phyloP scores from a whole-genome alignment of 768 basidiomycete genomes.

The Lepiota subincarnata region DNA sequence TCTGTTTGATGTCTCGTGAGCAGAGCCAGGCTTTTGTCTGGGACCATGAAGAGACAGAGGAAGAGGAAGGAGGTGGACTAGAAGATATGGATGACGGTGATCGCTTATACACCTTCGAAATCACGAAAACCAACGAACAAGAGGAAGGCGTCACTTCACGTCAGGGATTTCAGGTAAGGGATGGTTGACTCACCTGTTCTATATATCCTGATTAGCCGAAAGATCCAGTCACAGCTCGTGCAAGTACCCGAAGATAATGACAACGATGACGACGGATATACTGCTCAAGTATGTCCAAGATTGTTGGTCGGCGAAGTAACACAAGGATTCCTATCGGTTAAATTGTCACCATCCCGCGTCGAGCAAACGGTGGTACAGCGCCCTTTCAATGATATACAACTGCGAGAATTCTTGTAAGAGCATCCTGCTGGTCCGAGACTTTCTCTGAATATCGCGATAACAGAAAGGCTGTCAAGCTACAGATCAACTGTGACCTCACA shows the following conservation, averaged over 20 bases:
- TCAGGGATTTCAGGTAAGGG: constrained; percentile 42
- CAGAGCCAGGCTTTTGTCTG: constrained; percentile 44
- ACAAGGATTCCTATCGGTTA: constrained; percentile 3
- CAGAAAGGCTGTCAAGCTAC: background rate
- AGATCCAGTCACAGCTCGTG: background rate
- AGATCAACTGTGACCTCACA: constrained; percentile 1
- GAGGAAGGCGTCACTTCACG: constrained; percentile 43
- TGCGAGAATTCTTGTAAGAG: constrained; percentile 3
- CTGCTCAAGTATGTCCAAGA: background rate
- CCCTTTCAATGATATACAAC: background rate
- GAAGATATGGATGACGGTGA: constrained; percentile 37
- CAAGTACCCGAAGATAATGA: background rate
- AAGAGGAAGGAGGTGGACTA: constrained; percentile 21
- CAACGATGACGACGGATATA: background rate
- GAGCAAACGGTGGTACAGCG: background rate
- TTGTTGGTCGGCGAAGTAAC: background rate
- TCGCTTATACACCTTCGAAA: constrained; percentile 50
- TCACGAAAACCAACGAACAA: constrained; percentile 50
- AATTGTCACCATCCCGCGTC: background rate
- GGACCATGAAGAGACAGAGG: constrained; percentile 26
- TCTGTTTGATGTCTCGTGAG: constrained; percentile 45
- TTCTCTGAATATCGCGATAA: background rate
- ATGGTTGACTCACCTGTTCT: background rate
- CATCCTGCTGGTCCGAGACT: background rate
- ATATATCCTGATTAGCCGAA: background rate